These are phyloP conservation scores for Babesia gibsoni DNA, from an alignment of 169 alveolate species.

Conservation along the genomic window DNA sequence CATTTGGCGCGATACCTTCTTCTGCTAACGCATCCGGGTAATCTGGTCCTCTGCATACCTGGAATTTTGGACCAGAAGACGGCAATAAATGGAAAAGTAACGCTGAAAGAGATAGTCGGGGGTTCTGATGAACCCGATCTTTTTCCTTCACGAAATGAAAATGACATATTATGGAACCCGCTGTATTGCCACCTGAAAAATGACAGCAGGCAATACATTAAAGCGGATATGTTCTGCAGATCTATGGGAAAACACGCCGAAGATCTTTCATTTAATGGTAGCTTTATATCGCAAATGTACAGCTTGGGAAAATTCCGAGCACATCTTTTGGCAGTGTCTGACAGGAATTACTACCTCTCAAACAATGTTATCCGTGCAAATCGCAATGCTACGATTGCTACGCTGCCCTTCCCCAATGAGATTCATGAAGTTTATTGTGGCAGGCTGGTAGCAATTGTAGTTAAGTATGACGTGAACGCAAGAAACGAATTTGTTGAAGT, in stretches of 20 bases:
- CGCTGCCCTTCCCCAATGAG: neutral
- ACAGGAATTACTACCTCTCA: conserved; percentile 27
- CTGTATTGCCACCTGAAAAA: conserved; percentile 1
- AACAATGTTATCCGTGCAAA: conserved; percentile 29
- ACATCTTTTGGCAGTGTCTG: conserved; percentile 7
- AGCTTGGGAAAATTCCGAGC: conserved; percentile 1
- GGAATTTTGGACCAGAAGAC: conserved; percentile 21
- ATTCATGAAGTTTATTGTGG: conserved; percentile 13
- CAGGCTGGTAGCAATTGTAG: conserved; percentile 29
- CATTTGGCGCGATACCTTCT: neutral
- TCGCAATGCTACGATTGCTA: conserved; percentile 31
- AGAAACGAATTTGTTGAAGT: conserved; percentile 8
- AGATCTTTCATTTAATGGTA: conserved; percentile 6
- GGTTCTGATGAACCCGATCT: conserved; percentile 30
- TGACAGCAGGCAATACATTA: neutral
- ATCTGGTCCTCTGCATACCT: conserved; percentile 22
- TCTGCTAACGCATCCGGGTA: conserved; percentile 13
- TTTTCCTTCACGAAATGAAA: neutral
- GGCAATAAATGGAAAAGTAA: neutral
- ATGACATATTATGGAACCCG: conserved; percentile 12
- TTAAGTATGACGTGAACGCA: conserved; percentile 5
- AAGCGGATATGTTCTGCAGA: conserved; percentile 6
- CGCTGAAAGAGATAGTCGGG: conserved; percentile 5
- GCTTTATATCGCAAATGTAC: conserved; percentile 1
- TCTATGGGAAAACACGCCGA: conserved; percentile 5